These are phyloP conservation scores for Septoria linicola DNA, from an alignment of 2,329 filamentous ascomycete species.

Conservation along the genomic window DNA sequence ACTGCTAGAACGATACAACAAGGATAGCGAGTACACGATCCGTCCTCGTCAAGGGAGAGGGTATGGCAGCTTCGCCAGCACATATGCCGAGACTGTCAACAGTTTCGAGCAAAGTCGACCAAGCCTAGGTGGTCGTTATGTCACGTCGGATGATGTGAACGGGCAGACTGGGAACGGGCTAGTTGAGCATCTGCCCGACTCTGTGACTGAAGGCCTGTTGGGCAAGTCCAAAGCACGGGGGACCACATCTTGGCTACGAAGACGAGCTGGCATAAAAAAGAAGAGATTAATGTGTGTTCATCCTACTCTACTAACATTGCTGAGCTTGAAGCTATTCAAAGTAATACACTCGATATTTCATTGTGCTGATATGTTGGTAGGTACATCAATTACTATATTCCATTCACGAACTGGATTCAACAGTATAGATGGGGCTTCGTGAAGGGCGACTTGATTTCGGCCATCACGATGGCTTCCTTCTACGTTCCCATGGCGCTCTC, in stretches of 20 bases:
- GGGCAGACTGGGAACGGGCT: slow-evolving; percentile 37
- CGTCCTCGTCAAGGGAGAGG: slow-evolving; percentile 55
- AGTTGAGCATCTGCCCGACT: slow-evolving; percentile 44
- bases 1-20: slow-evolving; percentile 40
- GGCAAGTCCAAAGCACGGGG: slow-evolving; percentile 62
- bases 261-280: slow-evolving; percentile 71
- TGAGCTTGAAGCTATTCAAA: too few relatives aligned
- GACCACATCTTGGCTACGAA: slow-evolving; percentile 69
- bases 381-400: slow-evolving; percentile 92
- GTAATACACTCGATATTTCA: slow-evolving; percentile 11
- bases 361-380: slow-evolving; percentile 46
- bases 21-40: slow-evolving; percentile 59
- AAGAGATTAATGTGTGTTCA: slow-evolving; percentile 67
- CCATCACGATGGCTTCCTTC: slow-evolving; percentile 95
- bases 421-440: slow-evolving; percentile 83
- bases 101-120: slow-evolving; percentile 36
- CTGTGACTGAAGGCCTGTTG: slow-evolving; percentile 47
- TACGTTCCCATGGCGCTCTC: slow-evolving; percentile 97
- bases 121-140: slow-evolving; percentile 24
- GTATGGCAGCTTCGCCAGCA: slow-evolving; percentile 47
- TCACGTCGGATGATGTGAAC: slow-evolving; percentile 23
- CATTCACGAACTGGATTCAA: slow-evolving; percentile 82
- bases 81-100: slow-evolving; percentile 22
- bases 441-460: slow-evolving; percentile 81
- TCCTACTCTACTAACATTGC: not conserved